A percentile compares a stretch with the other conserved stretches of the same genome.
phyloP scores from a whole-genome alignment of 148 eudicot species.

The Hydrangea macrophylla region DNA sequence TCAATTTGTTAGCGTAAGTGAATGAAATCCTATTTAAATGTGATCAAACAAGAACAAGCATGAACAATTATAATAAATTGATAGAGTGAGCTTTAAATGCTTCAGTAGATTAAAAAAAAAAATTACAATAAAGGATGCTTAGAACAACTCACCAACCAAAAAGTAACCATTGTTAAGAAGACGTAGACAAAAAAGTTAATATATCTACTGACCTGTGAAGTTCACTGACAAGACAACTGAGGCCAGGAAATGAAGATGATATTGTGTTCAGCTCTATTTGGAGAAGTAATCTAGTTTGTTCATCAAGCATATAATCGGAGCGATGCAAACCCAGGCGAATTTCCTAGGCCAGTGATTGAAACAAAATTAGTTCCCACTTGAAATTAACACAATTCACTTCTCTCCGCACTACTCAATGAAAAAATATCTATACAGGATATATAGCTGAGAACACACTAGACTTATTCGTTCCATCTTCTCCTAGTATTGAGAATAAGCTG shows the following conservation, averaged over 20 bases:
- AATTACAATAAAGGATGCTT: not conserved
- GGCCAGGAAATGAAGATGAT: constrained; percentile 82
- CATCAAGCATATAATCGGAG: constrained; percentile 99
- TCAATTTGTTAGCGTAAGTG: too few relatives aligned
- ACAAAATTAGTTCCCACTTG: constrained; percentile 5
- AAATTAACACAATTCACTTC: not conserved
- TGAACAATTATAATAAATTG: not conserved
- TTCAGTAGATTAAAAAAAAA: not conserved
- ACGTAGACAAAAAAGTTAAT: not conserved
- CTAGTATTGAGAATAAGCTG: not conserved
- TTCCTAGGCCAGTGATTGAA: constrained; percentile 39
- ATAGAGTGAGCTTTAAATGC: constrained; percentile 1
- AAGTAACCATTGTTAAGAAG: not conserved
- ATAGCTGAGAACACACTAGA: too few relatives aligned
- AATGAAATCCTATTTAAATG: not conserved
- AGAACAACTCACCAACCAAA: constrained; percentile 1
- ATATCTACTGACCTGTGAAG: constrained; percentile 70
- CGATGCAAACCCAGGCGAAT: constrained; percentile 96
- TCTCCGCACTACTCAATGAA: too few relatives aligned
- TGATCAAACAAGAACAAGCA: not conserved
- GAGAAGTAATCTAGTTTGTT: constrained; percentile 79
- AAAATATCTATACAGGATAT: too few relatives aligned
- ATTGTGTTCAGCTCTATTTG: constrained; percentile 96
- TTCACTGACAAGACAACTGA: constrained; percentile 71
- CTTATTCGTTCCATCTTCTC: not conserved